Percentiles rank a stretch among this genome's conserved stretches.
Conservation (phyloP, 805 yeast species). For the Pichia cabralensis region DNA sequence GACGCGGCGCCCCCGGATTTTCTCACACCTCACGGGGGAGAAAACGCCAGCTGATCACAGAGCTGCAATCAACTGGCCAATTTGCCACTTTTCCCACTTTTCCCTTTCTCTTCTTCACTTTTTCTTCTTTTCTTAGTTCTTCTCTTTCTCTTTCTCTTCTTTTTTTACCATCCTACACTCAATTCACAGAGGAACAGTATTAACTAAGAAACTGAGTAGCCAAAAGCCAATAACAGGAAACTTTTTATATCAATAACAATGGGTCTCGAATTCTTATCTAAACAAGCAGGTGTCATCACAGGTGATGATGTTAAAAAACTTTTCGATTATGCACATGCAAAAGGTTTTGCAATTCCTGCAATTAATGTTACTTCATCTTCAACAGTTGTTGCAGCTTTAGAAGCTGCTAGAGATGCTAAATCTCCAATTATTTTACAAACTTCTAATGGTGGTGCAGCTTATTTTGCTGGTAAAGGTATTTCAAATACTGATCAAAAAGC, state of each 20-base stretch:
- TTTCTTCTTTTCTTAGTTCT: too few species aligned
- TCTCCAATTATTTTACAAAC: constrained; percentile 95
- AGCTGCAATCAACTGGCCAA: too few species aligned
- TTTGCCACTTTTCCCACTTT: too few species aligned
- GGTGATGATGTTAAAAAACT: constrained; percentile 89
- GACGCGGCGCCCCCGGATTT: too few species aligned
- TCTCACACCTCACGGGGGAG: too few species aligned
- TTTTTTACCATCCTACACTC: not conserved
- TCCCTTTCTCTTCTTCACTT: too few species aligned
- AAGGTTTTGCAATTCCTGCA: constrained; percentile 96
- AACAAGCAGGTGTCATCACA: constrained; percentile 96
- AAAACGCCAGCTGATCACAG: too few species aligned
- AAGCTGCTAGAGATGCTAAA: constrained; percentile 91
- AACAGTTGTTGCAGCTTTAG: constrained; percentile 92
- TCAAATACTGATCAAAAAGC: constrained; percentile 89
- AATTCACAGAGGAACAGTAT: not conserved
- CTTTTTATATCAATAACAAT: too few species aligned
- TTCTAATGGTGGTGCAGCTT: constrained; percentile 99
- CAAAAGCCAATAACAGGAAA: too few species aligned
- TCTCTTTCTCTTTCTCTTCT: not conserved
- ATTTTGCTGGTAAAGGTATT: constrained; percentile 99
- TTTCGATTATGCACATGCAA: constrained; percentile 86
- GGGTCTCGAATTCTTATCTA: constrained; percentile 57
- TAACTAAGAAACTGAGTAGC: too few species aligned
- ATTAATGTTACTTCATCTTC: constrained; percentile 97